Conservation (phyloP, 73 alveolate species). For the Loxodes magnus region DNA sequence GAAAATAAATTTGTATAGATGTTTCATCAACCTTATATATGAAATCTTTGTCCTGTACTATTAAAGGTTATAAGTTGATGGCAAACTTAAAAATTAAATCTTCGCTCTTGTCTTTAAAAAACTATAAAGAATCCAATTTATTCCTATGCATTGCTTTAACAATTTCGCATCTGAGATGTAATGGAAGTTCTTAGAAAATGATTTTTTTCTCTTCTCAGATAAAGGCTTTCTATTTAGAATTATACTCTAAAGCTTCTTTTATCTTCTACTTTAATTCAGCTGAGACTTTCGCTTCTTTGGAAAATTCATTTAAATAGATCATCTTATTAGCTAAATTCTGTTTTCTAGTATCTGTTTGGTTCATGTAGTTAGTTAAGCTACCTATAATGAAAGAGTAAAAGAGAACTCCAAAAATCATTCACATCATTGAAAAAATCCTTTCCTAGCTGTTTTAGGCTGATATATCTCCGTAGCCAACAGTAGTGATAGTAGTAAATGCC, state of each 20-base stretch:
- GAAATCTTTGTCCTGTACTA: background rate
- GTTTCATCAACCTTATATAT: background rate
- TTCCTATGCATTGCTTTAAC: background rate
- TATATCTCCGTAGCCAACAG: constrained; percentile 42
- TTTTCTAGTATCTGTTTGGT: constrained; percentile 4
- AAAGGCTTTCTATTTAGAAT: background rate
- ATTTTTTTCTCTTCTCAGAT: background rate
- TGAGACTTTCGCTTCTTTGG: background rate
- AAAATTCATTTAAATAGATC: background rate
- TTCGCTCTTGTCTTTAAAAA: background rate
- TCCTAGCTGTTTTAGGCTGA: constrained; percentile 15
- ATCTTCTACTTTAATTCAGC: background rate
- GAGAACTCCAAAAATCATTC: constrained; percentile 13
- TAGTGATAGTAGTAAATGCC: constrained; percentile 7
- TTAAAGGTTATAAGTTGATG: background rate
- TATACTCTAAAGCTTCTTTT: background rate
- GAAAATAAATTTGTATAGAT: background rate
- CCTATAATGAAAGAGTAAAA: constrained; percentile 6
- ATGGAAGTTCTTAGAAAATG: background rate
- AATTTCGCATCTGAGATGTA: background rate
- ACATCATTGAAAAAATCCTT: constrained; percentile 4
- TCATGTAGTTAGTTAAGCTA: background rate
- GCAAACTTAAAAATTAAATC: background rate
- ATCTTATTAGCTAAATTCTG: background rate
- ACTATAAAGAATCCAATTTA: background rate